These are phyloP conservation scores for Coelastrella sp. DNA, from an alignment of 139 green algal species.

Conservation along the genomic window DNA sequence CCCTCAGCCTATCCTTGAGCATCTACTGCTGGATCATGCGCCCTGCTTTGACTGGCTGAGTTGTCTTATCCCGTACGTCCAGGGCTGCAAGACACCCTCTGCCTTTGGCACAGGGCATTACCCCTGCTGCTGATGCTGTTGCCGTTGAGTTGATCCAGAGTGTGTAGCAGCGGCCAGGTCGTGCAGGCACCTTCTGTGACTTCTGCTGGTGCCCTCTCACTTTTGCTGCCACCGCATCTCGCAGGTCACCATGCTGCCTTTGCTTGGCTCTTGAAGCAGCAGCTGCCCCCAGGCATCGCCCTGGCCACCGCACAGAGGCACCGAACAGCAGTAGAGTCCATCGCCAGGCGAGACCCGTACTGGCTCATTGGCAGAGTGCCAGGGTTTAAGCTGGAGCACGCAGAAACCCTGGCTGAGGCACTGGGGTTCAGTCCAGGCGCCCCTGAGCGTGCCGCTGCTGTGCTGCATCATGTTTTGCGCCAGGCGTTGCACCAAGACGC, in stretches of 20 bases:
- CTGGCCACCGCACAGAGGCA: not conserved
- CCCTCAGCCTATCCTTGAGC: no score
- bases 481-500: not conserved
- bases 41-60: no score
- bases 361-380: not conserved
- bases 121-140: no score
- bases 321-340: not conserved
- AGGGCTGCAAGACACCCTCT: no score
- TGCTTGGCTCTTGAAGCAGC: slow-evolving; percentile 16
- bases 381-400: slow-evolving; percentile 7
- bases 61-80: no score
- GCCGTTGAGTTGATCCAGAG: no score
- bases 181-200: no score
- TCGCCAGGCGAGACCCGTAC: slow-evolving; percentile 13
- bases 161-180: no score
- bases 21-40: no score
- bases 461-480: slow-evolving; percentile 5
- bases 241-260: slow-evolving; percentile 9
- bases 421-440: slow-evolving; percentile 1
- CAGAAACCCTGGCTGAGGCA: not conserved
- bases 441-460: slow-evolving; percentile 14
- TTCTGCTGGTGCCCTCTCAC: not conserved
- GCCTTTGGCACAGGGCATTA: no score
- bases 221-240: not conserved
- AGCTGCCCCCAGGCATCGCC: not conserved